phyloP scores from a whole-genome alignment of 371 early-diverging fungal species.

The Lichtheimia ramosa region DNA sequence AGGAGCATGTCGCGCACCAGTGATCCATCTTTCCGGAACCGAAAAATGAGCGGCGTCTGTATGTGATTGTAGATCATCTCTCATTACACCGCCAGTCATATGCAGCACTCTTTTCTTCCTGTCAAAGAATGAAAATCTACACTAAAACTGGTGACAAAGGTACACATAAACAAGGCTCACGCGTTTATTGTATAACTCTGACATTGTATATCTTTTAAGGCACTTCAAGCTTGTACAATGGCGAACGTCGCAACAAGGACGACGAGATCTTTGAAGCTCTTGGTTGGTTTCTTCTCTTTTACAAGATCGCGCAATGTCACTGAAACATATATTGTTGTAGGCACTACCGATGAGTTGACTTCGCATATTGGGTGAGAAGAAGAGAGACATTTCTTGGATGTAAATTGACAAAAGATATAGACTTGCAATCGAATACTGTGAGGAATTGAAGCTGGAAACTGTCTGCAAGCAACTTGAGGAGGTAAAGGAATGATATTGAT shows the following conservation, averaged over 20 bases:
- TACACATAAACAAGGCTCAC: not conserved
- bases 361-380: slow-evolving; percentile 41
- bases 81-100: too few species aligned
- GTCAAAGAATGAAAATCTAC: slow-evolving; percentile 66
- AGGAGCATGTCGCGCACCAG: too few species aligned
- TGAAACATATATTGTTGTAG: slow-evolving; percentile 13
- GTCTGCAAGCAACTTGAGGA: slow-evolving; percentile 9
- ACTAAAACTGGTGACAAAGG: slow-evolving; percentile 96
- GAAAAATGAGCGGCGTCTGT: too few species aligned
- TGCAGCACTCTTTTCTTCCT: too few species aligned
- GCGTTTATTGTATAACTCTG: not conserved
- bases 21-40: too few species aligned
- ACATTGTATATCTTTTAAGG: slow-evolving; percentile 39
- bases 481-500: slow-evolving; percentile 5
- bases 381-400: not conserved
- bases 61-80: too few species aligned
- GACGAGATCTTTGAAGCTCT: slow-evolving; percentile 91
- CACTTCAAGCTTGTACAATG: slow-evolving; percentile 86
- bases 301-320: not conserved
- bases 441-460: slow-evolving; percentile 17
- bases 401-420: slow-evolving; percentile 29
- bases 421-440: slow-evolving; percentile 70
- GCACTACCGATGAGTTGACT: slow-evolving; percentile 59
- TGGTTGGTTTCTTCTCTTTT: slow-evolving; percentile 41
- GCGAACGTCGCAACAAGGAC: slow-evolving; percentile 85